Evolutionary conservation across 2,329 filamentous ascomycete genomes (phyloP), one percentile per base, ranked within the genome.

Genomic region (Hypoxylon sp.): DNA sequence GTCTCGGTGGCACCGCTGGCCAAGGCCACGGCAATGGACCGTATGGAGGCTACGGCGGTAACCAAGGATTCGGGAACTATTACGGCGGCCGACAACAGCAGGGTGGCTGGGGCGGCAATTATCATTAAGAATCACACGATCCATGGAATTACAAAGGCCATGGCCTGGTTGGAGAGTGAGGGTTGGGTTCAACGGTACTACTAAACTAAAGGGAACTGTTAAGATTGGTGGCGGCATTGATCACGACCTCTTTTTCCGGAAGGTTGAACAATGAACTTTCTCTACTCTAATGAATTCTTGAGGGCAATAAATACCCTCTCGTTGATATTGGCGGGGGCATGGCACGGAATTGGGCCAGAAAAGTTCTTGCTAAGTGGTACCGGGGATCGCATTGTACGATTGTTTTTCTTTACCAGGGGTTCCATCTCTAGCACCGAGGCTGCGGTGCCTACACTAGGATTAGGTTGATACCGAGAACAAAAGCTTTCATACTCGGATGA

Each of bases 31-130:
- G 85, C 69, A 87, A 81, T 78, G 84, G 79, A 73, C 84, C 84
- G 13, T 89, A 89, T 68, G 84, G 83, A 49, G 83, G 82, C 23
- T 88, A 88, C 69, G 83, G 82, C 56, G 82, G 82, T 65, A 79
- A 81, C 63, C 76, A 78, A 51, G 82, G 81, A 53, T 86, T 85
- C 57, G 81, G 82, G 68, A 80, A 79, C 68, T 85, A 84, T 79
- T 86, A 86, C 75, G 81, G 75, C 28, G 74, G 74, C 61, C 79
- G 80, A 62, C 80, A 84, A 70, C 82, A 82, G 75, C 83, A 83
- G 67, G 83, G 85, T 70, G 86, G 86, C 74, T 89, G 86, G 86
- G 86, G 87, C 72, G 83, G 82, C 73, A 89, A 89, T 83, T 89
- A 89, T 82, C 82, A 86, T 68, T 77, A 76, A 70, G 64, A 45